These are phyloP conservation scores for Nothophoma quercina DNA, from an alignment of 2,329 filamentous ascomycete species.

Conservation along the genomic window DNA sequence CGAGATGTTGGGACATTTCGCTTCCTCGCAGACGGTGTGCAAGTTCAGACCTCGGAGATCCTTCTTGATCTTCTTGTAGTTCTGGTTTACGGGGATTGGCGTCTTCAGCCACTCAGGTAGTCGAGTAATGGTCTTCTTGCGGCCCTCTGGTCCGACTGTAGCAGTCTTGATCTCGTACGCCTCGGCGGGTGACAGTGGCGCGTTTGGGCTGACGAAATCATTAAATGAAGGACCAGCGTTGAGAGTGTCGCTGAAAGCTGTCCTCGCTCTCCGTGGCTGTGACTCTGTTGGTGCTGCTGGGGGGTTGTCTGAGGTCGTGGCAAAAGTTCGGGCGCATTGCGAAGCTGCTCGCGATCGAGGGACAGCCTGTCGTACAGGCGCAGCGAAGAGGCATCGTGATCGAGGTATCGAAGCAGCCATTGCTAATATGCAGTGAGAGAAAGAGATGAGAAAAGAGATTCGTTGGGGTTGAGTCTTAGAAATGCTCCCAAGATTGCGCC, in stretches of 20 bases:
- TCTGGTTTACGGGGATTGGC: constrained; percentile 82
- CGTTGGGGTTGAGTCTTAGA: constrained; percentile 5
- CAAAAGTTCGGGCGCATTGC: constrained; percentile 38
- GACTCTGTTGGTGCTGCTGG: constrained; percentile 30
- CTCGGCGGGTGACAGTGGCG: constrained; percentile 57
- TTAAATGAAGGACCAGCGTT: constrained; percentile 70
- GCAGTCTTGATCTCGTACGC: constrained; percentile 68
- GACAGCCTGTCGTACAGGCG: constrained; percentile 27
- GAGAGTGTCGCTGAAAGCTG: constrained; percentile 67
- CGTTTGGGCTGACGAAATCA: constrained; percentile 64
- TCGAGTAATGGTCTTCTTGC: constrained; percentile 72
- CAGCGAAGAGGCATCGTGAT: constrained; percentile 40
- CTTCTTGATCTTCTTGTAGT: constrained; percentile 94
- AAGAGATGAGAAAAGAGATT: background rate
- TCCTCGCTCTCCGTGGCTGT: constrained; percentile 54
- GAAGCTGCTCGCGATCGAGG: constrained; percentile 26
- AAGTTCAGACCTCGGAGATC: constrained; percentile 88
- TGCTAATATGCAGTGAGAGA: constrained; percentile 1
- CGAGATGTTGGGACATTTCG: constrained; percentile 94
- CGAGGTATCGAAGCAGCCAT: constrained; percentile 46
- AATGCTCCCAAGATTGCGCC: constrained; percentile 16
- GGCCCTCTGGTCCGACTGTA: constrained; percentile 66
- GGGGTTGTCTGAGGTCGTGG: constrained; percentile 42
- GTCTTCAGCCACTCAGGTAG: constrained; percentile 97
- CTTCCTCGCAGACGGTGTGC: constrained; percentile 98